Evolutionary conservation across 2,329 filamentous ascomycete species (phyloP).

Genomic region (Venturia effusa): DNA sequence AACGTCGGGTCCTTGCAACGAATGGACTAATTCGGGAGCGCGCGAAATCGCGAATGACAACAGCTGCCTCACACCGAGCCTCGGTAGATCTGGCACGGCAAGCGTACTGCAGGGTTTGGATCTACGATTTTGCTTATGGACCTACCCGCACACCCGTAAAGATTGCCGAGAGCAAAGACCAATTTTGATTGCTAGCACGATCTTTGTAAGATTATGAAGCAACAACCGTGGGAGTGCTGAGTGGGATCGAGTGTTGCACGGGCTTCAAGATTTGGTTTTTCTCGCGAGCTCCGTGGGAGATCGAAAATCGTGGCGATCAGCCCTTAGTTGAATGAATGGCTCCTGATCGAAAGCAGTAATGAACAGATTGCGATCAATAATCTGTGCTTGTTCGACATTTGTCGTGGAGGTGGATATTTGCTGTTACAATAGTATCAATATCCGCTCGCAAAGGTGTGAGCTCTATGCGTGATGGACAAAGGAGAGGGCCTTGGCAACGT

Average conservation of each 20-base stretch:
- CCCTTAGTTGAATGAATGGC: neutral
- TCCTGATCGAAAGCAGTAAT: neutral
- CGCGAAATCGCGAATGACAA: neutral
- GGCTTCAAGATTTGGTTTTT: neutral
- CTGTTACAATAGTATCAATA: too few species aligned
- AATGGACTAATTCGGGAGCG: neutral
- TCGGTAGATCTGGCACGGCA: neutral
- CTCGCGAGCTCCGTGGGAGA: neutral
- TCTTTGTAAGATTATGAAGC: neutral
- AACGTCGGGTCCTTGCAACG: neutral
- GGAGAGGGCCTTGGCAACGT: neutral
- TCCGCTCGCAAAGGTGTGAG: too few species aligned
- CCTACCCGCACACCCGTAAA: neutral
- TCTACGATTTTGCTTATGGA: neutral
- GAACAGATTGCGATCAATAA: neutral
- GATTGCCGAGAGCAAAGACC: neutral
- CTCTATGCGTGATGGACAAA: too few species aligned
- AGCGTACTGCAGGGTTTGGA: neutral
- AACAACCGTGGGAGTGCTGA: neutral
- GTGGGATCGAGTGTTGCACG: too few species aligned
- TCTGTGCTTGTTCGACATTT: neutral
- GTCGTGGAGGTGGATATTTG: neutral
- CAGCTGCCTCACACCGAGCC: too few species aligned
- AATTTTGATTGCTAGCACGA: neutral
- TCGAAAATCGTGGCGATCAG: neutral